Conservation (phyloP, 108 stramenopile species). For the Skeletonema tropicum region DNA sequence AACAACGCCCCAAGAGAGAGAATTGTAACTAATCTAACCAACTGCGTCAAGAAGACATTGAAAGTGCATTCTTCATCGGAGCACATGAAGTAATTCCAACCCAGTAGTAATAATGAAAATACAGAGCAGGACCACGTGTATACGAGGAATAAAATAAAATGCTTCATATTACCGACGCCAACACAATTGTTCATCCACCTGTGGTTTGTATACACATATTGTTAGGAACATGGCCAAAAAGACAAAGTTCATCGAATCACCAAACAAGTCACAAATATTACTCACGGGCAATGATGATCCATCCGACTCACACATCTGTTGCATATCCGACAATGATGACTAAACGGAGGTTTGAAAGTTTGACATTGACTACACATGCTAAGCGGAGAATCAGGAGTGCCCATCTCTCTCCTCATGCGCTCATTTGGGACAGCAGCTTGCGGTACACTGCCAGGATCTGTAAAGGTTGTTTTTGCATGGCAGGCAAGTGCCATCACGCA, state of each 20-base stretch:
- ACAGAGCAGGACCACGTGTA: constrained; percentile 77
- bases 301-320: constrained; percentile 92
- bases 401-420: constrained; percentile 45
- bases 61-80: constrained; percentile 70
- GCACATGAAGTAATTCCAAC: constrained; percentile 82
- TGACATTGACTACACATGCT: constrained; percentile 87
- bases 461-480: constrained; percentile 91
- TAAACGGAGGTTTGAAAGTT: constrained; percentile 89
- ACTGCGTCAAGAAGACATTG: constrained; percentile 53
- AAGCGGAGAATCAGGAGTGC: constrained; percentile 42
- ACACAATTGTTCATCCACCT: constrained; percentile 98
- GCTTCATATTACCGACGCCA: constrained; percentile 85
- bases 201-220: constrained; percentile 61
- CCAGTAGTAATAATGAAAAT: constrained; percentile 67
- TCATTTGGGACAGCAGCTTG: constrained; percentile 68
- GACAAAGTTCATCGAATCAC: background rate
- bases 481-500: constrained; percentile 73
- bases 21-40: constrained; percentile 72
- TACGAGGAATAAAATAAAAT: constrained; percentile 78
- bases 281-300: constrained; percentile 91
- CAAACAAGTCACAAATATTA: background rate
- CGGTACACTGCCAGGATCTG: constrained; percentile 93
- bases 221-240: background rate
- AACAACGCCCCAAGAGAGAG: constrained; percentile 68
- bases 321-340: constrained; percentile 97